Evolutionary conservation across 2,329 filamentous ascomycete species (phyloP).

Genomic region (Ceratocystis cacaofunesta): DNA sequence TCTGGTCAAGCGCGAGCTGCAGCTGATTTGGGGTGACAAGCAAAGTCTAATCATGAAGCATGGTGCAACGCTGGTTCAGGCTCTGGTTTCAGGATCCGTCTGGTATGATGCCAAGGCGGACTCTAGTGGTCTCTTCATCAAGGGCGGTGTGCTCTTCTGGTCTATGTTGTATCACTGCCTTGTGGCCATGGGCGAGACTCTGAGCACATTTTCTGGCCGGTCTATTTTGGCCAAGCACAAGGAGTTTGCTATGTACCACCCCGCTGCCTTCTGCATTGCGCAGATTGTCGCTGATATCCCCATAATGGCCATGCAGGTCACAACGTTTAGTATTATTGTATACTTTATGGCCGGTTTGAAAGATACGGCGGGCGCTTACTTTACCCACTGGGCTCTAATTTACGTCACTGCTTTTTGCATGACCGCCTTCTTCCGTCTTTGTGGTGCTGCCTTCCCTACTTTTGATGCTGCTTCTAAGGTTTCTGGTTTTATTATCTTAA

Average conservation of each 20-base stretch:
- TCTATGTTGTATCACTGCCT: conserved; percentile 47
- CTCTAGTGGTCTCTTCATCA: conserved; percentile 46
- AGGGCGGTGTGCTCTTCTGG: conserved; percentile 50
- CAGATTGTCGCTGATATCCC: conserved; percentile 41
- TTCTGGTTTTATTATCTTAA: conserved; percentile 35
- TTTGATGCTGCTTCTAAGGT: conserved; percentile 47
- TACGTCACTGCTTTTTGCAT: conserved; percentile 39
- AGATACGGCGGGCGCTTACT: conserved; percentile 37
- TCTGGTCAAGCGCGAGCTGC: conserved; percentile 45
- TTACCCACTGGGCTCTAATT: conserved; percentile 45
- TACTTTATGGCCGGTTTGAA: conserved; percentile 51
- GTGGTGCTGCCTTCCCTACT: conserved; percentile 40
- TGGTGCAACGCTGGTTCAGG: conserved; percentile 39
- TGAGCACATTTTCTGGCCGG: conserved; percentile 44
- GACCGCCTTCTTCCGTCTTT: conserved; percentile 42
- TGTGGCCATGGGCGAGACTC: conserved; percentile 51
- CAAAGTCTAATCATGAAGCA: conserved; percentile 49
- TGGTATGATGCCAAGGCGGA: conserved; percentile 49
- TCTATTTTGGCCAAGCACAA: conserved; percentile 42
- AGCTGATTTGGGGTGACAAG: conserved; percentile 51
- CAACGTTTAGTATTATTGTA: conserved; percentile 39
- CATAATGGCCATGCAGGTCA: conserved; percentile 42
- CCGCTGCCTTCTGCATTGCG: conserved; percentile 43
- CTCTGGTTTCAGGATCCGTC: conserved; percentile 48
- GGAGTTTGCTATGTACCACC: conserved; percentile 41